Conservation (phyloP, 2,329 filamentous ascomycete species). For the Chaetoscypha palmicola region DNA sequence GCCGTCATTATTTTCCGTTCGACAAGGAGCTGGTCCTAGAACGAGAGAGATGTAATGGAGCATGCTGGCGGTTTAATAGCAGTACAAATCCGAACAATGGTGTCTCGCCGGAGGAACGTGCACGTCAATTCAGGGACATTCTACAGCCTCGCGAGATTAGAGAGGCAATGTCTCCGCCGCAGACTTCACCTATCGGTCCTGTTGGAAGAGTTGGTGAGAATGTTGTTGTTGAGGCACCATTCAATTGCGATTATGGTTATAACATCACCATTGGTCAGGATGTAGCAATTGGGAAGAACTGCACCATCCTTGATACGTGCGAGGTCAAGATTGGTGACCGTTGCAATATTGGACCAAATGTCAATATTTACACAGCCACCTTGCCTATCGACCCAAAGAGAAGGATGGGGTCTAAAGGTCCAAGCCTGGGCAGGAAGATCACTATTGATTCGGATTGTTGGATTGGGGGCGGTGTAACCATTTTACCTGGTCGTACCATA, state of each 20-base stretch:
- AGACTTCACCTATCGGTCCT: conserved; percentile 45
- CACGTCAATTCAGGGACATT: conserved; percentile 65
- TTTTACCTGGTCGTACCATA: conserved; percentile 49
- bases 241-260: conserved; percentile 91
- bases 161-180: conserved; percentile 47
- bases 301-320: conserved; percentile 80
- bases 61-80: conserved; percentile 82
- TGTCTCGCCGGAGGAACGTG: conserved; percentile 60
- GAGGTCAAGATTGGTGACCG: conserved; percentile 74
- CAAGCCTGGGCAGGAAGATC: conserved; percentile 63
- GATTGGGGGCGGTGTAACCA: conserved; percentile 55
- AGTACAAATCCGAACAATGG: conserved; percentile 68
- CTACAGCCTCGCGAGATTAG: conserved; percentile 50
- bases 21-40: conserved; percentile 73
- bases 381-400: conserved; percentile 66
- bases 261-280: conserved; percentile 85
- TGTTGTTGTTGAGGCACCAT: conserved; percentile 77
- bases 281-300: conserved; percentile 75
- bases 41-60: conserved; percentile 74
- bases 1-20: conserved; percentile 72
- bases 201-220: conserved; percentile 63
- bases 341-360: conserved; percentile 72
- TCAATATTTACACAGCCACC: conserved; percentile 75
- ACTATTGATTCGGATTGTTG: conserved; percentile 68
- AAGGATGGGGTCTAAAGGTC: conserved; percentile 66